These are phyloP conservation scores for Hypericum perforatum DNA, from an alignment of 345 rosid species.

Conservation along the genomic window DNA sequence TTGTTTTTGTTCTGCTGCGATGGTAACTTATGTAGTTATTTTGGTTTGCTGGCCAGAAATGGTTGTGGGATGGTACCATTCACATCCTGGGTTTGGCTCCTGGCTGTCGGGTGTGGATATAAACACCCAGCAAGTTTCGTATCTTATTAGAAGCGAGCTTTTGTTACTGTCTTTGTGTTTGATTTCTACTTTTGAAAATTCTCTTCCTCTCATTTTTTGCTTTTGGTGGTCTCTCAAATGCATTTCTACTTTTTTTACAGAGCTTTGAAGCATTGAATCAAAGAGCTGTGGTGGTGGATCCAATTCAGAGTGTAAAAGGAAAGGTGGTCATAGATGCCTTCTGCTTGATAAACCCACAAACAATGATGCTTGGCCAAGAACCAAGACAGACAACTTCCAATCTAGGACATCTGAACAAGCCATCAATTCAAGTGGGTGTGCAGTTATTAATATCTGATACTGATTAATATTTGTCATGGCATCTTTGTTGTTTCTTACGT, in stretches of 20 bases:
- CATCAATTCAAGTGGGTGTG: constrained; percentile 79
- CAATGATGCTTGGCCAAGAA: constrained; percentile 99
- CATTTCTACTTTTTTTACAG: constrained; percentile 27
- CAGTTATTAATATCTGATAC: not conserved
- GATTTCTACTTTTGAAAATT: not conserved
- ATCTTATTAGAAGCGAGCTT: too few species aligned
- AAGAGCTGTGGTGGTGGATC: constrained; percentile 98
- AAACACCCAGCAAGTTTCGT: constrained; percentile 82
- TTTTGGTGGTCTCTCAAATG: not conserved
- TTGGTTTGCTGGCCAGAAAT: constrained; percentile 74
- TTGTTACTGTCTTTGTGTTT: not conserved
- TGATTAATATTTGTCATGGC: not conserved
- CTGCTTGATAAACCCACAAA: constrained; percentile 91
- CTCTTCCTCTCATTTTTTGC: not conserved
- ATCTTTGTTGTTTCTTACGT: constrained; percentile 7
- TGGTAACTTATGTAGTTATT: constrained; percentile 5
- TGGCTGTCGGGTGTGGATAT: constrained; percentile 99
- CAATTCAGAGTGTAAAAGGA: constrained; percentile 96
- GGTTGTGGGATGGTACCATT: constrained; percentile 99
- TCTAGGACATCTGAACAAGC: constrained; percentile 96
- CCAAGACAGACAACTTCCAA: constrained; percentile 97
- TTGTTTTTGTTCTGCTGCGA: not conserved
- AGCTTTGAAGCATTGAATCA: constrained; percentile 99
- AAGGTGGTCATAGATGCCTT: constrained; percentile 98
- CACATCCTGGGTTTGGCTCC: constrained; percentile 99